Conservation (phyloP, 139 green algal species). For the Astrephomene gubernaculifera region DNA sequence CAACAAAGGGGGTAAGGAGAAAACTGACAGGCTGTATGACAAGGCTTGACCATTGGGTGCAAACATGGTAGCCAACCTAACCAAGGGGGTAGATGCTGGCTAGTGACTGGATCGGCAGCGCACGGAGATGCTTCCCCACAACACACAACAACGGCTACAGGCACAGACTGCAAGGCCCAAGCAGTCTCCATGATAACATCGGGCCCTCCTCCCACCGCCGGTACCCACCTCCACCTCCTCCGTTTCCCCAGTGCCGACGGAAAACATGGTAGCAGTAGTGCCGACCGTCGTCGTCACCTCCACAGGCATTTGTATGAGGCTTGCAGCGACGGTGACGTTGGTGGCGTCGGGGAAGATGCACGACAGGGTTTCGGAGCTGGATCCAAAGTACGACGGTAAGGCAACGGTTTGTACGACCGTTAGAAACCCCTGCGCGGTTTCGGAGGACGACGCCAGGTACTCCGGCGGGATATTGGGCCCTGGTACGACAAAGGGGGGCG, state of each 20-base stretch:
- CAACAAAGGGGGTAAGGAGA: too few relatives aligned
- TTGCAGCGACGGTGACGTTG: background rate
- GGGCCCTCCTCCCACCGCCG: too few relatives aligned
- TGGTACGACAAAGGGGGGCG: background rate
- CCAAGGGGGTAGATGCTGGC: too few relatives aligned
- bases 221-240: constrained; percentile 4
- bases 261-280: background rate
- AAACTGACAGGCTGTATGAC: too few relatives aligned
- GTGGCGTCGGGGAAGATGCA: background rate
- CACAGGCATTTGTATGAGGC: background rate
- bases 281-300: background rate
- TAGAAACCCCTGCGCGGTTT: background rate
- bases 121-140: too few relatives aligned
- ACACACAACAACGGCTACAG: too few relatives aligned
- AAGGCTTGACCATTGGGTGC: too few relatives aligned
- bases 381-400: background rate
- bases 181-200: too few relatives aligned
- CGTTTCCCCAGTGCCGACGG: background rate
- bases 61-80: too few relatives aligned
- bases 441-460: background rate
- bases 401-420: background rate
- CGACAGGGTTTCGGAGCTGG: background rate
- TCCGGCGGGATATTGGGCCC: background rate
- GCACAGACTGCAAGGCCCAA: too few relatives aligned
- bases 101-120: too few relatives aligned